Evolutionary conservation across 2,329 filamentous ascomycete genomes (phyloP), one percentile per base, ranked within the genome.

Genomic region (Alternaria gaisen): DNA sequence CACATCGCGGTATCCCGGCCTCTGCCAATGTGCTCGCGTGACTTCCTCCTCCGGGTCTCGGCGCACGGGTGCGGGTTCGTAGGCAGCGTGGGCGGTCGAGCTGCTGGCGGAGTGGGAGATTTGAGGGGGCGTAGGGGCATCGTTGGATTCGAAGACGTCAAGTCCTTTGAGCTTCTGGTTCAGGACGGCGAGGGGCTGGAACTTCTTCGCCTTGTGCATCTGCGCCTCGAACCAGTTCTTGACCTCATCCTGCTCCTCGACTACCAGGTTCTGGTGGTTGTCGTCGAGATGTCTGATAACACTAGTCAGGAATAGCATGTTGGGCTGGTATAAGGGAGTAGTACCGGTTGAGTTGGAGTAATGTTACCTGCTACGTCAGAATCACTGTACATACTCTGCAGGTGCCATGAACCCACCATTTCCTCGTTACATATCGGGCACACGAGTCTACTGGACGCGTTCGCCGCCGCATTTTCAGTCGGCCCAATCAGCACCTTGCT

Each of bases 391-490:
- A 48, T 18, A 20, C 4, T 44, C 18, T 28, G 62, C 44, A 59
- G 52, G 53, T 43, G 57, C 56, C 47, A 80, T 46, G 34, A 53
- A 64, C 68, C 24, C 82, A 95, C 93, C 95, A 99, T 99, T 80
- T 97, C 94, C 81, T 98, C 96, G 70, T 90, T 93, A 80, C 95
- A 99, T 76, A 99, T 99, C n/a, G 95, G 95, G 78, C 95, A 99
- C 56, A 94, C 88, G 60, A 99, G 88, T 78, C 87, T 87, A 66
- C 87, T 87, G 68, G 86, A 87, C 56, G 87, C 82, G 53, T 87
- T 85, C 65, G 85, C 84, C 62, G 83, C 85, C 53, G 85, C 82
- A 71, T 83, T 80, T 41, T 83, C 83, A 63, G 84, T 83, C 80
- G 86, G 85, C 42, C 87, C 86, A 52, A 95, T 81, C 56, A 91